Percentiles rank a stretch among this genome's conserved stretches.
These are phyloP conservation scores for Globisporangium radiosum DNA, from an alignment of 352 stramenopile species.

Conservation along the genomic window DNA sequence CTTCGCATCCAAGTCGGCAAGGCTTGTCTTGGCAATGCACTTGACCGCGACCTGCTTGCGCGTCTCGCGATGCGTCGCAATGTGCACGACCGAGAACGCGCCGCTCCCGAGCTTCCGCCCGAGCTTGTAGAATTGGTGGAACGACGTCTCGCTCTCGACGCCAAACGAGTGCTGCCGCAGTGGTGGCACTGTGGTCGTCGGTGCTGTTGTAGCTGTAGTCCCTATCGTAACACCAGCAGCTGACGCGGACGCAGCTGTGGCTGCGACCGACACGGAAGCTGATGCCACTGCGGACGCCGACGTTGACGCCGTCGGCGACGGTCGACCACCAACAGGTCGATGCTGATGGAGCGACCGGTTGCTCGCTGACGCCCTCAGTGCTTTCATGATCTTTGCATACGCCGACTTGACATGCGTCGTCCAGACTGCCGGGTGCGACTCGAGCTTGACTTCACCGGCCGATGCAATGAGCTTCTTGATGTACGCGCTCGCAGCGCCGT, in stretches of 20 bases:
- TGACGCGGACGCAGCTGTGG: too few species aligned
- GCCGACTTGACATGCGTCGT: conserved; percentile 63
- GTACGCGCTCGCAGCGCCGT: conserved; percentile 46
- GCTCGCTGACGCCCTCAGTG: conserved; percentile 34
- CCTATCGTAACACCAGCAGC: neutral
- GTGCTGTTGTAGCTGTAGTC: neutral
- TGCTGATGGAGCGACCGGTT: conserved; percentile 6
- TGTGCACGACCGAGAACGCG: conserved; percentile 86
- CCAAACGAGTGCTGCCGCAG: conserved; percentile 46
- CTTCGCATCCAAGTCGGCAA: conserved; percentile 41
- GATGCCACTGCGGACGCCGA: conserved; percentile 4
- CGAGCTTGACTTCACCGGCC: conserved; percentile 68
- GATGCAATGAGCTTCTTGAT: conserved; percentile 75
- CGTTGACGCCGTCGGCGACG: conserved; percentile 11
- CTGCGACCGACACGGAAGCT: too few species aligned
- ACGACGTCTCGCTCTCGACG: conserved; percentile 29
- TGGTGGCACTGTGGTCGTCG: neutral
- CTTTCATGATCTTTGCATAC: conserved; percentile 79
- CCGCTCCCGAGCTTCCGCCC: conserved; percentile 81
- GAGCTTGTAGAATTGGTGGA: conserved; percentile 75
- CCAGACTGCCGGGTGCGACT: conserved; percentile 49
- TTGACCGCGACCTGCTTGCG: conserved; percentile 79
- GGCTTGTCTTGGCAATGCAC: conserved; percentile 56
- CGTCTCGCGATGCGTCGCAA: conserved; percentile 64
- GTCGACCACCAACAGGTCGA: conserved; percentile 8